phyloP scores from a whole-genome alignment of 2,329 filamentous ascomycete species.

The Orbilia blumenaviensis region DNA sequence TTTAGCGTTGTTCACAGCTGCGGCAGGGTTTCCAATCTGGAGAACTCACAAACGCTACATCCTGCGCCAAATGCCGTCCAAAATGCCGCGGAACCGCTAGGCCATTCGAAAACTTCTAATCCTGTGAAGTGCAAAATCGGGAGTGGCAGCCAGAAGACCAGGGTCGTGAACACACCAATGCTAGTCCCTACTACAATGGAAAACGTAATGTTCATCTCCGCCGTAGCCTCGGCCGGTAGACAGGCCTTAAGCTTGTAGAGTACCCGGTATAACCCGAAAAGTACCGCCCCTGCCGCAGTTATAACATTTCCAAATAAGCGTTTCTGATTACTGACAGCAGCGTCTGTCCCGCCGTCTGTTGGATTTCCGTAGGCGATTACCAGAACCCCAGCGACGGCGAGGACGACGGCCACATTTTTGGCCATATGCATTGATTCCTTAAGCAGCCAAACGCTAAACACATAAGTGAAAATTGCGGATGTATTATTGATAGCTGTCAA shows the following conservation, averaged over 20 bases:
- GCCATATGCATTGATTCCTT: conserved; percentile 48
- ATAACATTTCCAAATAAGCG: conserved; percentile 40
- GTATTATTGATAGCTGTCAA: conserved; percentile 50
- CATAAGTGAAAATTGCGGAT: conserved; percentile 49
- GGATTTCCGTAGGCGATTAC: conserved; percentile 49
- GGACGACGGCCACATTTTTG: conserved; percentile 36
- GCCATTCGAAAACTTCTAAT: conserved; percentile 26
- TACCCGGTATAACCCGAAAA: conserved; percentile 44
- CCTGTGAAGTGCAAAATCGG: conserved; percentile 38
- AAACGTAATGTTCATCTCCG: conserved; percentile 49
- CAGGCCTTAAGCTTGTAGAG: conserved; percentile 48
- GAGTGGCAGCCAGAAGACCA: conserved; percentile 50
- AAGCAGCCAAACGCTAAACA: conserved; percentile 50
- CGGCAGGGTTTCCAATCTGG: not conserved
- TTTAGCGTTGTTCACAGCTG: not conserved
- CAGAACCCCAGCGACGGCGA: conserved; percentile 35
- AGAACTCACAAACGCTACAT: conserved; percentile 35
- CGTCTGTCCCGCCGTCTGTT: conserved; percentile 10
- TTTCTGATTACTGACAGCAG: conserved; percentile 11
- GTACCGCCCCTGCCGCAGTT: conserved; percentile 33
- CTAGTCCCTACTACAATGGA: conserved; percentile 41
- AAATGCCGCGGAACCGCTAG: conserved; percentile 23
- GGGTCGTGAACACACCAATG: conserved; percentile 42
- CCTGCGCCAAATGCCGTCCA: conserved; percentile 35
- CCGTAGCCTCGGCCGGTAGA: conserved; percentile 34